Evolutionary conservation across 768 basidiomycete genomes (phyloP), one percentile per base, ranked within the genome.

Genomic region (Lentinula detonsa): DNA sequence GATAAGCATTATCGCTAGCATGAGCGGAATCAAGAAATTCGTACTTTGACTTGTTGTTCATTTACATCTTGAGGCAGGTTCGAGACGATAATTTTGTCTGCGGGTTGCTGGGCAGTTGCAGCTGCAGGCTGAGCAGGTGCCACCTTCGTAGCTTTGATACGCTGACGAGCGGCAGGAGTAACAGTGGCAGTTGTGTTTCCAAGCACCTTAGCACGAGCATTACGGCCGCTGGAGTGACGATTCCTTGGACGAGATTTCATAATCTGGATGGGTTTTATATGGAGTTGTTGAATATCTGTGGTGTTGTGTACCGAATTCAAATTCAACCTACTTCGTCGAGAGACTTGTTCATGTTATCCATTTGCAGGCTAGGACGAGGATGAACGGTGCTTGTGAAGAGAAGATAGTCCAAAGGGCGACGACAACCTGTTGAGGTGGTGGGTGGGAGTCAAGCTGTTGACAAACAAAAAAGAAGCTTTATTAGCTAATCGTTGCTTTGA

Each of bases 1-100:
- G 55, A 46, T 21, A 16, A 18, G 7, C 8, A 57, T 31, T 18
- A 13, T 9, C 8, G 18, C 33, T 10, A 10, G 31, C 16, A 37
- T 7, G 18, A n/a, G 21, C 28, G 28, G 33, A 13, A 5, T 42
- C 34, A 34, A 39, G 31, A 57, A 2, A 18, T 33, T 77, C 84
- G 63, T 63, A 98, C 97, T 85, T 90, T 92, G 74, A 99, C 86
- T 75, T 97, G 93, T 16, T 80, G 76, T 72, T 98, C 95, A 66
- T 93, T 96, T 58, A 99, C 96, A 70, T 99, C 96, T 6, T 73
- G 70, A 35, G 96, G 96, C 49, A 99, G 86, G 72, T 95, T 95
- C 65, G 91, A 93, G 59, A 99, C 93, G 67, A 98, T 93, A 66
- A 98, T 95, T 78, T 98, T 98, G 72, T 91, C 87, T 1, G 92